phyloP scores from a whole-genome alignment of 1,284 basidiomycete genomes.

The Naganishia sp. region DNA sequence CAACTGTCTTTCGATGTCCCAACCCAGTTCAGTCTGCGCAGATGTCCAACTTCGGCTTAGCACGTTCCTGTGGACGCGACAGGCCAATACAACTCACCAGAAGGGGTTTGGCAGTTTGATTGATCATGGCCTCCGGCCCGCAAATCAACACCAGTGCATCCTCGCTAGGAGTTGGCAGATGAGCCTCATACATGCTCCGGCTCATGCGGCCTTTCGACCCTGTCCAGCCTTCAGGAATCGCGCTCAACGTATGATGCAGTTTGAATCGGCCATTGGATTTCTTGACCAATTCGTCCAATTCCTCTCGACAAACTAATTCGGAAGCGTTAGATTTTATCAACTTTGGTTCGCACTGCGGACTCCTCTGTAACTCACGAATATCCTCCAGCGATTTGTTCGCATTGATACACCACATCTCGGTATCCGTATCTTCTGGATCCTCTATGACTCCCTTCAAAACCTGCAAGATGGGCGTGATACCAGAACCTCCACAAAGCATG shows the following conservation, averaged over 20 bases:
- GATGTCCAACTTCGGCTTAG: too few relatives aligned
- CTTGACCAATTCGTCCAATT: conserved; percentile 59
- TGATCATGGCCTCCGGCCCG: conserved; percentile 59
- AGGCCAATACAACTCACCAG: conserved; percentile 30
- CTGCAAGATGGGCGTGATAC: conserved; percentile 65
- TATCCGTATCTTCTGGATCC: conserved; percentile 53
- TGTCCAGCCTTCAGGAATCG: conserved; percentile 53
- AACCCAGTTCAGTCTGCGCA: conserved; percentile 28
- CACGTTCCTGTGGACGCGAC: not conserved
- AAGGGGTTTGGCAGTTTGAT: conserved; percentile 42
- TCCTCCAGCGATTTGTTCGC: conserved; percentile 58
- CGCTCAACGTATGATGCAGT: conserved; percentile 59
- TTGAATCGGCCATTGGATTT: conserved; percentile 53
- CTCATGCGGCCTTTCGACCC: conserved; percentile 58
- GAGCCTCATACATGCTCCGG: conserved; percentile 52
- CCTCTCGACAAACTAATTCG: conserved; percentile 55
- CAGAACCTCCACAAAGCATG: conserved; percentile 65
- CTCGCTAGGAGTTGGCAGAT: conserved; percentile 55
- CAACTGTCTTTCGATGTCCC: conserved; percentile 32
- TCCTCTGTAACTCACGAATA: conserved; percentile 25
- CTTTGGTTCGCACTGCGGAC: not conserved
- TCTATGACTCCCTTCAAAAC: conserved; percentile 60
- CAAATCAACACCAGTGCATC: conserved; percentile 60
- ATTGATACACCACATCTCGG: conserved; percentile 61
- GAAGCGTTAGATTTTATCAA: not conserved